Evolutionary conservation across 139 green algal genomes (phyloP).

Genomic region (Chlorella sorokiniana): DNA sequence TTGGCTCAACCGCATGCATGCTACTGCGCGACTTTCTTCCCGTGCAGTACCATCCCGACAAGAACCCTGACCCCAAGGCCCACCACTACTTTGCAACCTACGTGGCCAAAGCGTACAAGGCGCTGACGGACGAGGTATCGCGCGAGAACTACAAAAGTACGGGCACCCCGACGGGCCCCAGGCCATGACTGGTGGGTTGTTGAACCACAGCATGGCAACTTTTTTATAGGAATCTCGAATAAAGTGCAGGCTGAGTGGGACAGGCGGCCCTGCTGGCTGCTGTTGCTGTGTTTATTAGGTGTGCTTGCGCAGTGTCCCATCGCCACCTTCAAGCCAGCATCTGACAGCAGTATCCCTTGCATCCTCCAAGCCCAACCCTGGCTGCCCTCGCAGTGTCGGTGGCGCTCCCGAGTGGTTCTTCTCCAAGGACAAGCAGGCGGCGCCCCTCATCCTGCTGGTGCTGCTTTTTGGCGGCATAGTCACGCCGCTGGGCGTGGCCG

Average conservation of each 20-base stretch:
- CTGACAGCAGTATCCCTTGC: no score
- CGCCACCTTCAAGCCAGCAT: no score
- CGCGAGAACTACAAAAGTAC: constrained; percentile 90
- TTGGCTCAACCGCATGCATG: not conserved
- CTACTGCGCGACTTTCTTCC: not conserved
- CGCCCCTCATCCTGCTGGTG: constrained; percentile 77
- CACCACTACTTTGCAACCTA: constrained; percentile 83
- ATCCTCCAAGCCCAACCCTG: no score
- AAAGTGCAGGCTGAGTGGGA: no score
- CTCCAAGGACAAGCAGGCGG: constrained; percentile 75
- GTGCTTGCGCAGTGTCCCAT: no score
- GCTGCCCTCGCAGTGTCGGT: constrained; percentile 47
- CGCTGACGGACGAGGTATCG: constrained; percentile 71
- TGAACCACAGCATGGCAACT: not conserved
- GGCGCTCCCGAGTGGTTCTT: constrained; percentile 90
- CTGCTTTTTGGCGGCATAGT: constrained; percentile 84
- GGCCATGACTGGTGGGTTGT: constrained; percentile 31
- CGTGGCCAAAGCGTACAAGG: constrained; percentile 79
- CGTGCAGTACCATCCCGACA: constrained; percentile 89
- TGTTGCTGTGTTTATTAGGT: no score
- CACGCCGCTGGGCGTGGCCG: constrained; percentile 71
- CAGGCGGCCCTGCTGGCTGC: not conserved
- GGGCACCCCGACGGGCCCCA: constrained; percentile 89
- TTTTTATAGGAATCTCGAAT: not conserved
- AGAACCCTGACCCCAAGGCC: constrained; percentile 89